A percentile compares a stretch with the other conserved stretches of the same genome.
phyloP scores from a whole-genome alignment of 495 filamentous ascomycete species.

The Aspergillus carlsbadensis region DNA sequence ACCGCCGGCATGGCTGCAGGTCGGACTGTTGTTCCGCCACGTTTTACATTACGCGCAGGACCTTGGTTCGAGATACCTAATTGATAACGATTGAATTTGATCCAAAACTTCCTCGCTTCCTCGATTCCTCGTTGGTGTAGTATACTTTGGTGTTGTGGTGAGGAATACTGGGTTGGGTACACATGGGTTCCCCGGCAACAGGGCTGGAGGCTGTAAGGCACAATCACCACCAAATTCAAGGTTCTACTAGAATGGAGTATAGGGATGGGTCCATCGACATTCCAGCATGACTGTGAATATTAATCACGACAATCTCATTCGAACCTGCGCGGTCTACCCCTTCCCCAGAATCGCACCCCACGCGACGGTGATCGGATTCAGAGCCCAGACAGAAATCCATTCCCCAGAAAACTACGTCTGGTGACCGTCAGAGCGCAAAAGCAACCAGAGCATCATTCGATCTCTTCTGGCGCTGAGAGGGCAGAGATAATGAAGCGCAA shows the following conservation, averaged over 20 bases:
- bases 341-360: constrained; percentile 28
- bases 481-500: constrained; percentile 18
- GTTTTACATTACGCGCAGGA: neutral
- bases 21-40: constrained; percentile 21
- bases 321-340: constrained; percentile 12
- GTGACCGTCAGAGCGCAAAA: constrained; percentile 10
- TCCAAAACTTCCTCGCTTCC: too few species aligned
- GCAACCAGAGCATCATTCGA: neutral
- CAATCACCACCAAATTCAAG: neutral
- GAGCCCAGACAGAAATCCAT: neutral
- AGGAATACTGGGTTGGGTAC: neutral
- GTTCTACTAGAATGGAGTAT: too few species aligned
- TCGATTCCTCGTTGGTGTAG: neutral
- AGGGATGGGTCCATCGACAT: neutral
- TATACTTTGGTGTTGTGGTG: neutral
- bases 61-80: neutral
- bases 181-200: too few species aligned
- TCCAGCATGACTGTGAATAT: constrained; percentile 10
- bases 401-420: constrained; percentile 12
- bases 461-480: neutral
- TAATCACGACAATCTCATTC: constrained; percentile 17
- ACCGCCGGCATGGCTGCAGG: constrained; percentile 18
- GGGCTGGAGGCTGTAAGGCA: neutral
- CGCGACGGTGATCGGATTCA: constrained; percentile 21
- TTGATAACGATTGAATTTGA: too few species aligned